Base-by-base conservation (phyloP, 2,329 filamentous ascomycete genomes). In the Fusarium chlamydosporum region DNA sequence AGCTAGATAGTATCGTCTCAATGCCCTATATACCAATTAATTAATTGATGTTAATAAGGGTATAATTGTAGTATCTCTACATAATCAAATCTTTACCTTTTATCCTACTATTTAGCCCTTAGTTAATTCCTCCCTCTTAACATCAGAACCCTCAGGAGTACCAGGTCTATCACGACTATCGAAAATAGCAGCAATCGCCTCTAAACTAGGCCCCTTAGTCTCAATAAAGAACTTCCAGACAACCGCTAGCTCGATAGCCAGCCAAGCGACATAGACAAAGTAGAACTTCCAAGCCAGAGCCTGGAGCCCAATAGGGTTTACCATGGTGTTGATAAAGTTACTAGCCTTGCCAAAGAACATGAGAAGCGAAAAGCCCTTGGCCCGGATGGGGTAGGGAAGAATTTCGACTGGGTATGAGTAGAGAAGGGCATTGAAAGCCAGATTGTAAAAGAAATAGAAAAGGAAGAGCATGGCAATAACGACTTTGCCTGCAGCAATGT, bases 401-500 rank as follows among this genome's bases (percentile, higher is more conserved):
- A 71, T 56, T 16, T 71, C 68, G 12, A 71, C 55, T 0, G 52
- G 68, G 2, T 71, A 71, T 0, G 68, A 71, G 41, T 69, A 69
- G 0, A 71, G 57, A 4, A 71, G 35, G 0, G 65, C 45, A 42
- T 71, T 69, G 13, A 71, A 71, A 3, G 68, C 68, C 29, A 71
- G 53, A 23, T 71, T 69, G 55, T 67, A 71, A 13, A 71, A 70
- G 15, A 56, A 35, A 29, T 70, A 67, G 26, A 69, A 71, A 4
- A 54, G 42, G 23, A 67, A 71, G 0, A 71, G 56, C 58, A 65
- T 64, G 0, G 58, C 68, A 7, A 71, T 33, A 2, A 71, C 53
- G 0, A 53, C 58, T 6, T 34, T 45, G 2, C 68, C 69, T 1
- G 68, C 65, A 10, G 33, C 27, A 0, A 18, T 23, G 7, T 65